Evolutionary conservation across 768 basidiomycete genomes (phyloP).

Genomic region (Tulasnella sp.): DNA sequence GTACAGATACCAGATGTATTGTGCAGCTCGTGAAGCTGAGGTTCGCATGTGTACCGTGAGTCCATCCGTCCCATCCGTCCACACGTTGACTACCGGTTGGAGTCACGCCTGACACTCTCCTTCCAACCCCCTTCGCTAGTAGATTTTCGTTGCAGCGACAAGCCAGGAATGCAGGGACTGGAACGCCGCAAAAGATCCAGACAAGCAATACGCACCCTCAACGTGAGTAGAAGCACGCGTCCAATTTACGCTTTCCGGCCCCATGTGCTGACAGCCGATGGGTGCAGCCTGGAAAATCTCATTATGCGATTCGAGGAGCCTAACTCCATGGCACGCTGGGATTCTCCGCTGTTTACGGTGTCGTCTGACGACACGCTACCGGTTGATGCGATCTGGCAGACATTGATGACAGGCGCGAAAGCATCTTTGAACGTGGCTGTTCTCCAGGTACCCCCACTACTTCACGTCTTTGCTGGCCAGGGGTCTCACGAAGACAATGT

Average conservation of each 20-base stretch:
- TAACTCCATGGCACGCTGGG: slow-evolving; percentile 97
- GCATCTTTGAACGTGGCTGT: slow-evolving; percentile 62
- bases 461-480: not conserved
- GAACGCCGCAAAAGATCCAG: slow-evolving; percentile 46
- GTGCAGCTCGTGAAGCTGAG: slow-evolving; percentile 80
- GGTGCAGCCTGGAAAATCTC: slow-evolving; percentile 65
- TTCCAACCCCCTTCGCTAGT: slow-evolving; percentile 16
- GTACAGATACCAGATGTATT: slow-evolving; percentile 96
- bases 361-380: slow-evolving; percentile 63
- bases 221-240: slow-evolving; percentile 62
- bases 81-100: not conserved
- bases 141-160: slow-evolving; percentile 67
- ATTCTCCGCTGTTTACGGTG: slow-evolving; percentile 84
- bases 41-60: slow-evolving; percentile 77
- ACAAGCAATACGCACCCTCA: slow-evolving; percentile 43
- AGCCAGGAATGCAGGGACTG: slow-evolving; percentile 65
- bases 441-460: slow-evolving; percentile 4
- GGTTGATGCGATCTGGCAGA: slow-evolving; percentile 62
- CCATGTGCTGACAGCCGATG: slow-evolving; percentile 4
- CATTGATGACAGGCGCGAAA: slow-evolving; percentile 62
- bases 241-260: not conserved
- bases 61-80: slow-evolving; percentile 18
- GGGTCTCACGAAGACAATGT: not conserved
- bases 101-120: not conserved
- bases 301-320: slow-evolving; percentile 89